Evolutionary conservation across 371 early-diverging fungal species (phyloP), one percentile per base, ranked within the genome.

Genomic region (Sporodiniella umbellata): DNA sequence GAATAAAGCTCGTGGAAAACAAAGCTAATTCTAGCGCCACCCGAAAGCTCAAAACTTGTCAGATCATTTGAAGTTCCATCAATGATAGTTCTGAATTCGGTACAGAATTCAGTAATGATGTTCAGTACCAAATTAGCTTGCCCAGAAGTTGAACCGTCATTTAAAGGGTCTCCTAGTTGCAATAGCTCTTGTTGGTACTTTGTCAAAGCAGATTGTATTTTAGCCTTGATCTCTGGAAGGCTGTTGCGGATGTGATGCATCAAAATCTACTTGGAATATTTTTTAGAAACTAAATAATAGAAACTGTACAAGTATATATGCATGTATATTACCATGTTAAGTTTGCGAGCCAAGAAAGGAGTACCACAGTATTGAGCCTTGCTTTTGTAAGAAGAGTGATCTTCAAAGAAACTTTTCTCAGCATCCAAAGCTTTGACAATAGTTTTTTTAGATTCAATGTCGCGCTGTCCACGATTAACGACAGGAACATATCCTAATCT

Each of bases 361-460:
- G 99, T 98, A 44, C 99, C 99, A 72, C 99, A 99, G 74, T 92
- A 99, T 53, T 94, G 92, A 4, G 95, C 94, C 68, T 99, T 99
- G 78, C 83, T 87, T 57, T 79, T 80, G 72, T 99, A 99, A 3
- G 98, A 78, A 7, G 87, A 62, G 74, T 99, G 99, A 60, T 85
- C 88, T 62, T 93, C 91, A 65, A 99, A 99, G 73, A 93, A 99
- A 45, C 58, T 62, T 51, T 85, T 81, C 74, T 99, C 99, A 50
- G 79, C 79, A 24, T 92, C 92, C 58, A 99, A 76, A 0, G 99
- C 96, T 14, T 78, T 72, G 8, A 74, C 39, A 50, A 99, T 99
- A 15, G 88, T 60, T 66, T 98, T 97, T 48, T 92, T 95, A 47
- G 66, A 76, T 42, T 95, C 94, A 49, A 99, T 95, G 70, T 99